phyloP scores from a whole-genome alignment of 345 rosid species.

The Pugionium cornutum region DNA sequence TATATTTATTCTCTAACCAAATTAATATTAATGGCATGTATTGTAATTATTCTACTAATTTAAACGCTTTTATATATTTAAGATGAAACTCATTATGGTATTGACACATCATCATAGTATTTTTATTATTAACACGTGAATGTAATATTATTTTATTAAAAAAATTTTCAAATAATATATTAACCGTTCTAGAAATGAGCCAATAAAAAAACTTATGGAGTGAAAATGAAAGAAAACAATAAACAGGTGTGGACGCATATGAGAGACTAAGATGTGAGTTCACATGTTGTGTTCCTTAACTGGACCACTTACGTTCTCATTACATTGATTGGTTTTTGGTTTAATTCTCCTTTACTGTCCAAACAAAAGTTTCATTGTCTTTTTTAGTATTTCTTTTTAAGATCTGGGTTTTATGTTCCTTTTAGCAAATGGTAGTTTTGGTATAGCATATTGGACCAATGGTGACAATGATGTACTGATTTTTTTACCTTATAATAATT shows the following conservation, averaged over 20 bases:
- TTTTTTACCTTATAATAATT: too few species aligned
- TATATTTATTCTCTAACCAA: too few species aligned
- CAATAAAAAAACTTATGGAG: not conserved
- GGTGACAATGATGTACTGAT: not conserved
- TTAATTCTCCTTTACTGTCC: not conserved
- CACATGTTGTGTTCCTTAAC: constrained; percentile 59
- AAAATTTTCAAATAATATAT: too few species aligned
- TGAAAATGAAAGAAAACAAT: constrained; percentile 13
- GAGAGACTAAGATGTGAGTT: constrained; percentile 44
- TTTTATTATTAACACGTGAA: too few species aligned
- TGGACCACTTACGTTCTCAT: constrained; percentile 48
- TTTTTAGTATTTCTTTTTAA: not conserved
- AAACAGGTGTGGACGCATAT: constrained; percentile 32
- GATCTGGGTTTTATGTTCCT: constrained; percentile 11
- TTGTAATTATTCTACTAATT: too few species aligned
- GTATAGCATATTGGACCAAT: constrained; percentile 12
- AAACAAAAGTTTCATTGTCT: too few species aligned
- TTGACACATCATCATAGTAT: too few species aligned
- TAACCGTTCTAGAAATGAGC: not conserved
- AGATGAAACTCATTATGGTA: too few species aligned
- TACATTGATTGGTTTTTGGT: constrained; percentile 45
- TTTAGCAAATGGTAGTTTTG: constrained; percentile 17
- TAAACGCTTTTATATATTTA: too few species aligned
- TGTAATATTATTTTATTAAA: too few species aligned
- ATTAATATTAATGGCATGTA: too few species aligned